phyloP scores from a whole-genome alignment of 768 basidiomycete species.

The Lactarius hengduanensis region DNA sequence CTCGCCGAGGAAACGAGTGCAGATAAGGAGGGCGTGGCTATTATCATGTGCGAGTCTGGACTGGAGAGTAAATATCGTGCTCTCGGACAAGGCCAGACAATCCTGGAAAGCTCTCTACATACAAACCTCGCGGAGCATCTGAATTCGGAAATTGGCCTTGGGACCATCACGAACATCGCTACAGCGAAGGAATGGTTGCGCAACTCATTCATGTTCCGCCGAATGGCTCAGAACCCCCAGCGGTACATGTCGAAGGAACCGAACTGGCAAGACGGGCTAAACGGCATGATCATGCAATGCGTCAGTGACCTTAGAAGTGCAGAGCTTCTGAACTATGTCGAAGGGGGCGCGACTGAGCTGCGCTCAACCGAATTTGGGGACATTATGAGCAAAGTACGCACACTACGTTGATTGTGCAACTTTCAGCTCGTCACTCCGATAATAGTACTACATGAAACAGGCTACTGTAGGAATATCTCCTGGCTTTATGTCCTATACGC shows the following conservation, averaged over 20 bases:
- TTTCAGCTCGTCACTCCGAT: conserved; percentile 38
- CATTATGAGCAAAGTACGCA: conserved; percentile 76
- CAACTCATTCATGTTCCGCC: conserved; percentile 81
- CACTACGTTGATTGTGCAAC: neutral
- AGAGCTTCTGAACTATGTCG: conserved; percentile 52
- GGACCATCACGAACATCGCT: conserved; percentile 68
- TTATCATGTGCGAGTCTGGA: conserved; percentile 77
- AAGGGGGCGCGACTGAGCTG: conserved; percentile 42
- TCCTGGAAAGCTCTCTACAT: conserved; percentile 86
- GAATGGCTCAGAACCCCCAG: conserved; percentile 79
- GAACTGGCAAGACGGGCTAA: conserved; percentile 68
- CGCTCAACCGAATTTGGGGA: conserved; percentile 75
- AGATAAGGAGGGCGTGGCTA: conserved; percentile 82
- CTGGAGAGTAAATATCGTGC: conserved; percentile 70
- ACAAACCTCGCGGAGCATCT: conserved; percentile 83
- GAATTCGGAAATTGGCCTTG: conserved; percentile 89
- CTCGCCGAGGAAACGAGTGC: conserved; percentile 9
- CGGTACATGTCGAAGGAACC: conserved; percentile 65
- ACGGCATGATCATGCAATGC: conserved; percentile 70
- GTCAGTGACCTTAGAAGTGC: conserved; percentile 58
- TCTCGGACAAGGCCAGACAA: conserved; percentile 66
- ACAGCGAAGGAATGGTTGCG: conserved; percentile 82
- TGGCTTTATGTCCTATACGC: conserved; percentile 7
- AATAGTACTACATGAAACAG: conserved; percentile 32
- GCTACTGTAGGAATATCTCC: conserved; percentile 15